These are phyloP conservation scores for Aquilaria malaccensis DNA, from an alignment of 345 rosid species.

Conservation along the genomic window DNA sequence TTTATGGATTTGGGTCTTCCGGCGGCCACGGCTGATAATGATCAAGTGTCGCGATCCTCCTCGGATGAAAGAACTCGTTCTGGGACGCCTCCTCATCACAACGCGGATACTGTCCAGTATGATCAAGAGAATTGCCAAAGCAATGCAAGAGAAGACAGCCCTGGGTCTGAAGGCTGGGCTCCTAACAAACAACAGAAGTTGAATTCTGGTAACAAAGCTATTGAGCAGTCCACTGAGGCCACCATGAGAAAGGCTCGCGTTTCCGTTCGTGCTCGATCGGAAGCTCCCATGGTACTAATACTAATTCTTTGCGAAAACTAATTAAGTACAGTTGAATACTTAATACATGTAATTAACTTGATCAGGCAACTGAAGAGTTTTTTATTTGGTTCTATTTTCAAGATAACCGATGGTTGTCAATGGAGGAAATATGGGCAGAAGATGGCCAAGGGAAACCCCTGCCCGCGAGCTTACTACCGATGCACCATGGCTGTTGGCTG, in stretches of 20 bases:
- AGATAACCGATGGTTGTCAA: conserved; percentile 49
- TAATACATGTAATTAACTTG: neutral
- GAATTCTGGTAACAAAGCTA: conserved; percentile 17
- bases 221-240: conserved; percentile 69
- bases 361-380: neutral
- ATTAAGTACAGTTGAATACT: neutral
- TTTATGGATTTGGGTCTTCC: conserved; percentile 37
- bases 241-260: conserved; percentile 98
- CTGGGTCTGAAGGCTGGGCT: conserved; percentile 63
- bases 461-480: conserved; percentile 67
- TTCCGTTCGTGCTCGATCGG: conserved; percentile 96
- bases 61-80: conserved; percentile 80
- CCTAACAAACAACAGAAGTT: conserved; percentile 37
- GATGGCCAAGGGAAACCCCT: conserved; percentile 70
- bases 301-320: neutral
- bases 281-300: conserved; percentile 82
- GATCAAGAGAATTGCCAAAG: conserved; percentile 38
- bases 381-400: neutral
- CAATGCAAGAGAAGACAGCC: conserved; percentile 53
- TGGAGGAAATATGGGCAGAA: conserved; percentile 76
- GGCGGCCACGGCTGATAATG: conserved; percentile 22
- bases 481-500: conserved; percentile 72
- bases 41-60: conserved; percentile 46
- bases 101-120: conserved; percentile 20
- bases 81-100: conserved; percentile 28